A percentile compares a stretch with the other conserved stretches of the same genome.
Conservation (phyloP, 2,329 filamentous ascomycete genomes). For the Hortaea sp. region DNA sequence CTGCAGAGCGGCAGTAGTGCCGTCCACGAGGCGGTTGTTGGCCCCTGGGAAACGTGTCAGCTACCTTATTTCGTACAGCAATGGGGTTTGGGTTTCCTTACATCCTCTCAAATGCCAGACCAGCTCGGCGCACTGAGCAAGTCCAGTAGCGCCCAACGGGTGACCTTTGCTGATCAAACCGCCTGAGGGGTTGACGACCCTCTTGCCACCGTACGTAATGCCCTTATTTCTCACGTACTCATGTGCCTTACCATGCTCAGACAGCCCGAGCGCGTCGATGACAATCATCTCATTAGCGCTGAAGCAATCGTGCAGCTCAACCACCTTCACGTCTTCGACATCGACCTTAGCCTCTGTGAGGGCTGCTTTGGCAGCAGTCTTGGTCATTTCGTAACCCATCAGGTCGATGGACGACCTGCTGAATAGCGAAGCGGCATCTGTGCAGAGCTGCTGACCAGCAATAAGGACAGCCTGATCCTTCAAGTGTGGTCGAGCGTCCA, state of each 20-base stretch:
- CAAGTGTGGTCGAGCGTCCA: slow-evolving; percentile 74
- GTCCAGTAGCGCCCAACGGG: slow-evolving; percentile 84
- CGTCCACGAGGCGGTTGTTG: slow-evolving; percentile 66
- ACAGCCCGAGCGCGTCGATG: slow-evolving; percentile 74
- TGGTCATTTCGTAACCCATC: slow-evolving; percentile 78
- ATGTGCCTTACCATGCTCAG: slow-evolving; percentile 72
- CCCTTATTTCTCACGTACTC: slow-evolving; percentile 79
- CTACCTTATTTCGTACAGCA: too few relatives aligned
- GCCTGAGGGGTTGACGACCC: slow-evolving; percentile 83
- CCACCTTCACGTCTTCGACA: slow-evolving; percentile 64
- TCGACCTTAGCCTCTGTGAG: slow-evolving; percentile 59
- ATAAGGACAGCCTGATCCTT: slow-evolving; percentile 75
- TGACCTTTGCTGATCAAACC: slow-evolving; percentile 95
- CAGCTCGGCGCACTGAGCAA: slow-evolving; percentile 89
- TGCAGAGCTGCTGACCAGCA: slow-evolving; percentile 79
- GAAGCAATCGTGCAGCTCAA: slow-evolving; percentile 96
- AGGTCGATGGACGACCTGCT: slow-evolving; percentile 74
- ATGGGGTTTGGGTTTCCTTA: not conserved
- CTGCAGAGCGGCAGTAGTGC: slow-evolving; percentile 67
- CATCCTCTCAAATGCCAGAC: slow-evolving; percentile 83
- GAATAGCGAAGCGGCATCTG: slow-evolving; percentile 72
- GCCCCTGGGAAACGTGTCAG: slow-evolving; percentile 42
- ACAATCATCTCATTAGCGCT: slow-evolving; percentile 87
- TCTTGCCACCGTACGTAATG: slow-evolving; percentile 79
- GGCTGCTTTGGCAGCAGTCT: slow-evolving; percentile 59